A percentile compares a stretch with the other conserved stretches of the same genome.
Conservation (phyloP, 805 yeast species). For the Saccharomyces eubayanus region DNA sequence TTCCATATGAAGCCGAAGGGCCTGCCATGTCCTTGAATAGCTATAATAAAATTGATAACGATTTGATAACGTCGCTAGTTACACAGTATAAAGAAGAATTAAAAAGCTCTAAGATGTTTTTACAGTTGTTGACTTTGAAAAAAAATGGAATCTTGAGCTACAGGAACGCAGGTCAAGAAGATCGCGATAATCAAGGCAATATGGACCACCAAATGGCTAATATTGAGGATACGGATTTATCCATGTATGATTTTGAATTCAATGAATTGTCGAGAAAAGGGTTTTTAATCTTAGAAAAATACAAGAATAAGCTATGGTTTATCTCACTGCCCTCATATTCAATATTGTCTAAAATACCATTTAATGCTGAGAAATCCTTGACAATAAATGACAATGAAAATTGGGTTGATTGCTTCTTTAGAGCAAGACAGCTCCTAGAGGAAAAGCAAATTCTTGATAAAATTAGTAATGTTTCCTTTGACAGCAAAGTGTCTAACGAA, state of each 20-base stretch:
- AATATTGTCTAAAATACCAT: conserved; percentile 9
- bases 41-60: conserved; percentile 22
- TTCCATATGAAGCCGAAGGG: conserved; percentile 19
- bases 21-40: conserved; percentile 20
- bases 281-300: conserved; percentile 54
- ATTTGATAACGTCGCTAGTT: conserved; percentile 19
- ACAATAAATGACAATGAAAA: conserved; percentile 29
- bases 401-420: conserved; percentile 65
- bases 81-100: conserved; percentile 9
- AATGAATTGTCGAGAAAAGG: conserved; percentile 52
- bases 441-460: conserved; percentile 11
- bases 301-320: conserved; percentile 48
- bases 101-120: conserved; percentile 4
- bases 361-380: background rate
- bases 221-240: conserved; percentile 42
- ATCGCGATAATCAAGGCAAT: background rate
- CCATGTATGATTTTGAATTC: conserved; percentile 76
- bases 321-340: conserved; percentile 39
- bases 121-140: conserved; percentile 14
- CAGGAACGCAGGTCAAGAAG: conserved; percentile 1
- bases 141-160: conserved; percentile 17
- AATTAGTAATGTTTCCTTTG: conserved; percentile 7
- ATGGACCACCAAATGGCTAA: conserved; percentile 15
- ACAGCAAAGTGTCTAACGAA: conserved; percentile 1
- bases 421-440: conserved; percentile 51